A percentile compares a stretch with the other conserved stretches of the same genome.
Evolutionary conservation across 2,329 filamentous ascomycete genomes (phyloP).

Genomic region (Leptographium lundbergii): DNA sequence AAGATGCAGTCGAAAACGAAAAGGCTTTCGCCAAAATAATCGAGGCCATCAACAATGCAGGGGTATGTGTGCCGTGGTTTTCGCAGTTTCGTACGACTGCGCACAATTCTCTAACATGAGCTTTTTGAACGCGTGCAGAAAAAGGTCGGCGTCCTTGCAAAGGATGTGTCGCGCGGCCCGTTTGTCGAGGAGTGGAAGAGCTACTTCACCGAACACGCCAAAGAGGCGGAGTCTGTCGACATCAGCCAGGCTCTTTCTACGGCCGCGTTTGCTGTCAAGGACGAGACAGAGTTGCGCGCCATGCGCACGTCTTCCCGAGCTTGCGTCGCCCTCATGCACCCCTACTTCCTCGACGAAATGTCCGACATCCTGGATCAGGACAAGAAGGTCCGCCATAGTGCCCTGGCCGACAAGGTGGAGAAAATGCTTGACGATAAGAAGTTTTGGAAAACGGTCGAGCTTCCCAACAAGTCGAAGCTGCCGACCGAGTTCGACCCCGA

Average conservation of each 20-base stretch:
- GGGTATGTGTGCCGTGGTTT: constrained; percentile 43
- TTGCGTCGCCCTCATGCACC: constrained; percentile 86
- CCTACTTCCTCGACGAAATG: constrained; percentile 98
- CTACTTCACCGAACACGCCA: constrained; percentile 60
- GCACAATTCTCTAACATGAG: neutral
- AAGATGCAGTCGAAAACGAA: constrained; percentile 82
- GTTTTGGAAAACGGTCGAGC: constrained; percentile 73
- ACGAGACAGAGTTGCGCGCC: constrained; percentile 82
- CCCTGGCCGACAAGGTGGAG: constrained; percentile 75
- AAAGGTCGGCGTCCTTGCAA: constrained; percentile 77
- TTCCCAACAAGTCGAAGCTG: constrained; percentile 60
- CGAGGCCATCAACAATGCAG: constrained; percentile 75
- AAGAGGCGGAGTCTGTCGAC: constrained; percentile 82
- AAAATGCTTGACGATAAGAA: constrained; percentile 86
- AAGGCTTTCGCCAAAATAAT: constrained; percentile 78
- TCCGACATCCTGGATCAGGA: constrained; percentile 89
- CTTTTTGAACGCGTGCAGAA: constrained; percentile 40
- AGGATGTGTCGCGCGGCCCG: constrained; percentile 72
- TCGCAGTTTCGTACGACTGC: neutral
- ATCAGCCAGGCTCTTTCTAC: constrained; percentile 70
- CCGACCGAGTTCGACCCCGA: constrained; percentile 75
- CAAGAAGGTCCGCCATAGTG: constrained; percentile 89
- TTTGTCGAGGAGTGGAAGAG: constrained; percentile 97
- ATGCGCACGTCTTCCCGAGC: constrained; percentile 93
- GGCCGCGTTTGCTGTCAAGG: constrained; percentile 80